A percentile compares a stretch with the other conserved stretches of the same genome.
Conservation (phyloP, 805 yeast genomes). For the Yamadazyma olivae region DNA sequence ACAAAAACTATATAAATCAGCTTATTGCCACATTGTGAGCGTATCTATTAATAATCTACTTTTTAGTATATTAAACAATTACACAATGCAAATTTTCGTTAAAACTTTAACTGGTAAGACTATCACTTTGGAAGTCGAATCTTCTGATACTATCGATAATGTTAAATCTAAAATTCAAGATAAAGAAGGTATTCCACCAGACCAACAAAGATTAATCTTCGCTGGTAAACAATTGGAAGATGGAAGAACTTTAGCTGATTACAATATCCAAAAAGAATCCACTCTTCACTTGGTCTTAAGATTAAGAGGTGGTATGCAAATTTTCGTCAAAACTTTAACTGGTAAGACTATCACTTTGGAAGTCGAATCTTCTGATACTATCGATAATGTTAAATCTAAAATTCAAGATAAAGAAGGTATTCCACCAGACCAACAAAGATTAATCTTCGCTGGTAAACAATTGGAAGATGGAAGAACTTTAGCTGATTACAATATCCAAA, state of each 20-base stretch:
- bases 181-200: slow-evolving; percentile 97
- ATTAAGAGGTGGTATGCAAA: slow-evolving; percentile 88
- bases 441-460: slow-evolving; percentile 97
- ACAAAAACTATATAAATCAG: slow-evolving; percentile 5
- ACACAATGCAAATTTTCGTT: slow-evolving; percentile 51
- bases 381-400: slow-evolving; percentile 94
- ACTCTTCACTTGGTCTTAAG: slow-evolving; percentile 94
- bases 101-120: slow-evolving; percentile 63
- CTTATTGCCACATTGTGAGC: slow-evolving; percentile 5
- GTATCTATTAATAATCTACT: too few species aligned
- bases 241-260: slow-evolving; percentile 94
- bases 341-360: slow-evolving; percentile 73
- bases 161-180: slow-evolving; percentile 96
- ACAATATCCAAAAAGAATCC: slow-evolving; percentile 98
- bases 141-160: slow-evolving; percentile 95
- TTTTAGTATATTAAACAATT: too few species aligned
- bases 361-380: slow-evolving; percentile 96
- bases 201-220: slow-evolving; percentile 94
- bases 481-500: slow-evolving; percentile 96
- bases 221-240: slow-evolving; percentile 98
- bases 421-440: slow-evolving; percentile 97
- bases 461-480: slow-evolving; percentile 95
- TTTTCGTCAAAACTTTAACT: slow-evolving; percentile 33
- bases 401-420: slow-evolving; percentile 97
- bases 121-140: slow-evolving; percentile 91